Percentiles rank a stretch among this genome's conserved stretches.
These are phyloP conservation scores for Yamadazyma paraphyllophila DNA, from an alignment of 805 yeast species.

Conservation along the genomic window DNA sequence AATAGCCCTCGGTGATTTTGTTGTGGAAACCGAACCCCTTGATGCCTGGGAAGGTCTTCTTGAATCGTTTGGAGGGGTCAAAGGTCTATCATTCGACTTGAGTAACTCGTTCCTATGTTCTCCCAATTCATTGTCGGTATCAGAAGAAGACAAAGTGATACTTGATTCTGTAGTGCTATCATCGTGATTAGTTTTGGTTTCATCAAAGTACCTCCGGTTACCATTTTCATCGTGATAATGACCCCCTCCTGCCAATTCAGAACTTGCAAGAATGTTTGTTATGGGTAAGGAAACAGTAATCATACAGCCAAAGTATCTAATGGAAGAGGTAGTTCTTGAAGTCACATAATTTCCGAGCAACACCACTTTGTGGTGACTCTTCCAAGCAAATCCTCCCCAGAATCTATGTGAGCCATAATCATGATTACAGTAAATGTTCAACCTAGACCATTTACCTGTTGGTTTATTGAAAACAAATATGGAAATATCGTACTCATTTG, in stretches of 20 bases:
- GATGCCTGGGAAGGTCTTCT: conserved; percentile 14
- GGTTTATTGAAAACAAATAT: conserved; percentile 51
- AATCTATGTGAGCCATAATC: conserved; percentile 55
- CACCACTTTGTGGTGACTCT: conserved; percentile 70
- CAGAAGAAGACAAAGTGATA: neutral
- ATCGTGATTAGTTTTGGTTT: neutral
- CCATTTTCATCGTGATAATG: conserved; percentile 20
- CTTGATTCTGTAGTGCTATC: conserved; percentile 12
- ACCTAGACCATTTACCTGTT: conserved; percentile 61
- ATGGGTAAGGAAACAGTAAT: conserved; percentile 55
- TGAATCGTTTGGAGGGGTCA: conserved; percentile 10
- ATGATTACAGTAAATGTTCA: conserved; percentile 53
- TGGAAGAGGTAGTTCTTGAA: conserved; percentile 43
- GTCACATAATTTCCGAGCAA: conserved; percentile 56
- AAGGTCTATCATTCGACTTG: conserved; percentile 6
- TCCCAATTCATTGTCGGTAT: conserved; percentile 2
- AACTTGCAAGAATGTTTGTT: conserved; percentile 47
- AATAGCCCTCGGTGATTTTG: conserved; percentile 24
- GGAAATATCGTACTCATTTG: conserved; percentile 46
- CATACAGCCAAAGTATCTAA: conserved; percentile 47
- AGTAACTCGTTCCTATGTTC: neutral
- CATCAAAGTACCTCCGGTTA: conserved; percentile 15
- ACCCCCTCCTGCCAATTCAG: conserved; percentile 36
- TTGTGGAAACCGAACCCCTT: conserved; percentile 12
- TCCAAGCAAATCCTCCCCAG: conserved; percentile 73